These are phyloP conservation scores for Coemansia sp. DNA, from an alignment of 371 early-diverging fungal genomes.

Conservation along the genomic window DNA sequence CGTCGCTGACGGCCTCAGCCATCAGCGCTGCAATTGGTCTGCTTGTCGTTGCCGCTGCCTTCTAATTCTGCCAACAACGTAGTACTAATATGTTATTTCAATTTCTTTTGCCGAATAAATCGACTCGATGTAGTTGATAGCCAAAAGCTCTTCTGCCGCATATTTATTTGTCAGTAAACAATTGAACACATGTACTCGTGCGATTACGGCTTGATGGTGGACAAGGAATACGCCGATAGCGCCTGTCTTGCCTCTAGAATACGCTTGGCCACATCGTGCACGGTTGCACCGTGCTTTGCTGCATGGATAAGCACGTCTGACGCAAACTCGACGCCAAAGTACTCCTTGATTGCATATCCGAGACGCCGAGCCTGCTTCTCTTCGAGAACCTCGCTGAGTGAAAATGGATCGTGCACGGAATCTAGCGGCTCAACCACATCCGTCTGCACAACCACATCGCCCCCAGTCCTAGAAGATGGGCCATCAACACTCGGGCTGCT, in stretches of 20 bases:
- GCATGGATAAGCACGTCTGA: conserved; percentile 69
- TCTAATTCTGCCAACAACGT: neutral
- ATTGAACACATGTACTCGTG: neutral
- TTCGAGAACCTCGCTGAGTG: conserved; percentile 53
- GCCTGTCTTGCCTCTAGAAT: conserved; percentile 55
- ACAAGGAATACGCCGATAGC: conserved; percentile 53
- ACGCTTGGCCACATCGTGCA: conserved; percentile 54
- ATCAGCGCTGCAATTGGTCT: conserved; percentile 23
- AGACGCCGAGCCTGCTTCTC: conserved; percentile 72
- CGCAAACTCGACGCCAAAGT: conserved; percentile 85
- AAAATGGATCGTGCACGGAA: conserved; percentile 34
- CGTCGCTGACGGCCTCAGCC: conserved; percentile 8
- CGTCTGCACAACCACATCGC: conserved; percentile 34
- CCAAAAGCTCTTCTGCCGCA: neutral
- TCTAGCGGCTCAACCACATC: conserved; percentile 50
- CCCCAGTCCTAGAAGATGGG: neutral
- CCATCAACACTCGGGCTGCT: neutral
- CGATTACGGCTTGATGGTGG: conserved; percentile 11
- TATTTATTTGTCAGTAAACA: neutral
- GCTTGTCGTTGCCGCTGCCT: conserved; percentile 17
- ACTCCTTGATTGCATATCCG: conserved; percentile 72
- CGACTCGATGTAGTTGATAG: neutral
- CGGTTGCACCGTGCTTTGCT: conserved; percentile 56
- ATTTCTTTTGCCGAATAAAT: neutral
- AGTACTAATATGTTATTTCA: neutral